Evolutionary conservation across 345 rosid genomes (phyloP), one percentile per base, ranked within the genome.

Genomic region (Euphorbia lathyris): DNA sequence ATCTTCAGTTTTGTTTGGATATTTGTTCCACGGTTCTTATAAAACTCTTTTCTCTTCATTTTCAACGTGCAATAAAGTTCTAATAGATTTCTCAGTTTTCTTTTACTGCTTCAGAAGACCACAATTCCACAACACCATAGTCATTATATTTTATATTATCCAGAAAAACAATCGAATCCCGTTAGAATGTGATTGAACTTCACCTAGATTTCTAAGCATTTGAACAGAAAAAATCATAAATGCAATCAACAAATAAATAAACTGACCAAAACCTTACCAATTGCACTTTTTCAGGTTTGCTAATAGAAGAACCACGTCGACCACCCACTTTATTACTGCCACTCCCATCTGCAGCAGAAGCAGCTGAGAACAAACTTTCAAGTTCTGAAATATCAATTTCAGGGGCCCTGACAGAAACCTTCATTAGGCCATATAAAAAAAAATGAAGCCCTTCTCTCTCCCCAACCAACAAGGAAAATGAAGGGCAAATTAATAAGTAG

Each of bases 351-450:
- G 82, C 77, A 67, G 66, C 74, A 71, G 96, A 87, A 73, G 81
- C 93, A 23, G 97, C 91, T 62, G 97, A 90, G 84, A 94, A 94
- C 72, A 91, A 87, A 77, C 90, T 94, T 82, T 90, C 97, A 63
- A 94, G 97, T 80, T 94, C 99, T 50, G 90, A 84, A 80, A 94
- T 91, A 82, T 94, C 99, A 76, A 94, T 94, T 84, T 94, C 97
- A 76, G 98, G 99, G 79, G 99, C 87, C 89, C 99, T 94, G 69
- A 61, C 64, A 85, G 78, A 80, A 45, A 62, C 9, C 12, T 38
- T 55, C 43, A 64, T 48, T 58, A 59, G 65, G 47, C 30, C 47
- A 75, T 42, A 77, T 45, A 8, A 74, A 22, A 8, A 74, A 22
- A 69, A 72, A 48, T 42, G 26, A 58, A 66, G 58, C 47, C 34